Percentiles rank a stretch among this genome's conserved stretches.
Evolutionary conservation across 345 rosid genomes (phyloP).

Genomic region (Eucalyptus coolabah): DNA sequence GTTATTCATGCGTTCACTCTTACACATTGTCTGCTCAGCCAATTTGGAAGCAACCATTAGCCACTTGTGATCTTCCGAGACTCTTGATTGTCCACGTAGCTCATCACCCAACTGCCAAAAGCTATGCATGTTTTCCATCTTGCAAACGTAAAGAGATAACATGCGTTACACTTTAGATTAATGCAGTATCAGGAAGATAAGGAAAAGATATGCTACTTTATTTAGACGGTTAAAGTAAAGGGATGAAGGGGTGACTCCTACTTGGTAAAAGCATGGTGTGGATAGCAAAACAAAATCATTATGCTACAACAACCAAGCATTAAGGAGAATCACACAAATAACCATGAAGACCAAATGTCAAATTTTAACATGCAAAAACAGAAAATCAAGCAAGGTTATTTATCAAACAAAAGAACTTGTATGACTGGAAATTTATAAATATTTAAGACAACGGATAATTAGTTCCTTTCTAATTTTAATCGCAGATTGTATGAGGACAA

Average conservation of each 20-base stretch:
- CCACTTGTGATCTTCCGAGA: slow-evolving; percentile 86
- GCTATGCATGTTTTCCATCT: slow-evolving; percentile 52
- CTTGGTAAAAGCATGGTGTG: not conserved
- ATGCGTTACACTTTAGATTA: not conserved
- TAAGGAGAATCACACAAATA: not conserved
- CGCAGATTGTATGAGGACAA: not conserved
- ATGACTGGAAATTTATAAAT: not conserved
- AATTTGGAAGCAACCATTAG: slow-evolving; percentile 71
- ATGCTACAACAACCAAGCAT: not conserved
- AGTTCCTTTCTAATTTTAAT: not conserved
- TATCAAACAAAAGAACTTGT: not conserved
- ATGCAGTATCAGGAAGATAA: not conserved
- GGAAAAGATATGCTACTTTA: not conserved
- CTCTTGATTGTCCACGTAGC: slow-evolving; percentile 83
- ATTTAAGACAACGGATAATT: not conserved
- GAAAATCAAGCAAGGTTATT: not conserved
- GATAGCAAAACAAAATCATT: not conserved
- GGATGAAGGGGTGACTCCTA: not conserved
- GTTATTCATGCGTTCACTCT: slow-evolving; percentile 86
- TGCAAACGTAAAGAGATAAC: slow-evolving; percentile 4
- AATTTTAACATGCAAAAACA: not conserved
- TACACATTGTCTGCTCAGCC: slow-evolving; percentile 77
- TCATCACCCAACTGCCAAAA: slow-evolving; percentile 97
- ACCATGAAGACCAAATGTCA: not conserved
- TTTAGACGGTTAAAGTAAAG: not conserved